Evolutionary conservation across 805 yeast species (phyloP).

Genomic region (Candida pseudofarinosa): DNA sequence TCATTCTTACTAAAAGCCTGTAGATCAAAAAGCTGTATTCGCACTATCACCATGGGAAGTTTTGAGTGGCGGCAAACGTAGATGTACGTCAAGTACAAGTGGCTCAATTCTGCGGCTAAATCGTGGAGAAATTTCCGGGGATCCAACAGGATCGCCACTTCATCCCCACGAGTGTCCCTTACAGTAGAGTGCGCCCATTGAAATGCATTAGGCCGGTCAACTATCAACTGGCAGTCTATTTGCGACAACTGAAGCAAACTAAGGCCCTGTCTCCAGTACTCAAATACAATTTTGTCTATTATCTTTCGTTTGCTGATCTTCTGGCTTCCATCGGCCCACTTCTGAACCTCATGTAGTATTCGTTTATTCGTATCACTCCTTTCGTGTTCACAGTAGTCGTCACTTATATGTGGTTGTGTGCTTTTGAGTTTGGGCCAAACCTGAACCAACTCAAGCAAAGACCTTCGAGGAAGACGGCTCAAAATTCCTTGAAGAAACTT

Average conservation of each 20-base stretch:
- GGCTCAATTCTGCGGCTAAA: conserved; percentile 45
- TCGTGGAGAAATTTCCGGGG: conserved; percentile 49
- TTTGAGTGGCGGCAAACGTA: conserved; percentile 64
- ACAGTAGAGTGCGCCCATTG: conserved; percentile 49
- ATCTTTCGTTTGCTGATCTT: conserved; percentile 24
- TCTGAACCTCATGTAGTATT: conserved; percentile 17
- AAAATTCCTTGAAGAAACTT: conserved; percentile 19
- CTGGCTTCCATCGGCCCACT: conserved; percentile 11
- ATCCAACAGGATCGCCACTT: conserved; percentile 36
- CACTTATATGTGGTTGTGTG: conserved; percentile 22
- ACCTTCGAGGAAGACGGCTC: conserved; percentile 25
- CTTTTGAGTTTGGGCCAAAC: conserved; percentile 33
- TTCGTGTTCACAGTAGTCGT: conserved; percentile 1
- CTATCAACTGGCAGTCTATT: conserved; percentile 60
- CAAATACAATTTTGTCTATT: conserved; percentile 44
- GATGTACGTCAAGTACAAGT: conserved; percentile 57
- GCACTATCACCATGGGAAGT: conserved; percentile 54
- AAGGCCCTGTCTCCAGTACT: conserved; percentile 54
- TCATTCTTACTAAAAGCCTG: conserved; percentile 11
- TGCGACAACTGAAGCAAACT: conserved; percentile 67
- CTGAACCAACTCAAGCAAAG: conserved; percentile 27
- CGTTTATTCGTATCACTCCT: conserved; percentile 13
- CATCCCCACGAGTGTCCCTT: conserved; percentile 26
- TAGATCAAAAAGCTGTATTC: conserved; percentile 67
- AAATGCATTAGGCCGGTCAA: conserved; percentile 51